A percentile compares a stretch with the other conserved stretches of the same genome.
phyloP scores from a whole-genome alignment of 2,329 filamentous ascomycete species.

The Cercospora janseana region DNA sequence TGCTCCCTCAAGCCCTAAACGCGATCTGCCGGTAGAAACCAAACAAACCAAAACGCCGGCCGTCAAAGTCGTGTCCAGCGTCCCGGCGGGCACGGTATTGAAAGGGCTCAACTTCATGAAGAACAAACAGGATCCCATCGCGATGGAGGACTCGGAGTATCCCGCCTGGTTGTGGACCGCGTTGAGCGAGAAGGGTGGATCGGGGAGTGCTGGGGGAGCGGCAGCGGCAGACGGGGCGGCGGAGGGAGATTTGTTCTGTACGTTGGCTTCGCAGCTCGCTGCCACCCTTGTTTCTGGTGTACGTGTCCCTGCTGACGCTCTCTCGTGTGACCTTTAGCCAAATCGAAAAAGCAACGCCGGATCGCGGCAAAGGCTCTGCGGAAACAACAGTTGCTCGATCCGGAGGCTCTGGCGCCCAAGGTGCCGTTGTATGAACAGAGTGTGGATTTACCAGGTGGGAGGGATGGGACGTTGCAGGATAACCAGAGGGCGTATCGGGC shows the following conservation, averaged over 20 bases:
- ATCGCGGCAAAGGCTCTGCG: constrained; percentile 65
- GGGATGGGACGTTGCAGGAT: constrained; percentile 49
- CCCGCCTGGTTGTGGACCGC: constrained; percentile 77
- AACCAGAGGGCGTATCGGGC: constrained; percentile 49
- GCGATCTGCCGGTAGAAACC: constrained; percentile 34
- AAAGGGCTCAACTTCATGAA: constrained; percentile 77
- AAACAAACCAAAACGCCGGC: constrained; percentile 32
- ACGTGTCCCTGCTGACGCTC: too few species aligned
- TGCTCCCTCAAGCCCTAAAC: constrained; percentile 29
- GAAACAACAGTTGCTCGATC: constrained; percentile 63
- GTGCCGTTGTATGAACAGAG: constrained; percentile 75
- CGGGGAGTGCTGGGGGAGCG: too few species aligned
- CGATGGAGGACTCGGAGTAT: constrained; percentile 71
- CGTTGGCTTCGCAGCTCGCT: too few species aligned
- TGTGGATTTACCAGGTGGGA: constrained; percentile 66
- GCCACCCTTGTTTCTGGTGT: too few species aligned
- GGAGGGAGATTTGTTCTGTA: constrained; percentile 77
- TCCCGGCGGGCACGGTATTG: constrained; percentile 67
- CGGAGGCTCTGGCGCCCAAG: constrained; percentile 61
- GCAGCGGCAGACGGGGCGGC: constrained; percentile 52
- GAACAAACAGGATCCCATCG: constrained; percentile 68
- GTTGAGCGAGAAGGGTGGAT: constrained; percentile 57
- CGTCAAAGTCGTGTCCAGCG: constrained; percentile 35
- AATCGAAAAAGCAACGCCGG: constrained; percentile 78
- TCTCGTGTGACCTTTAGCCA: constrained; percentile 57